Evolutionary conservation across 2,329 filamentous ascomycete species (phyloP), one percentile per base, ranked within the genome.

Genomic region (Ophiocordyceps robertsii): DNA sequence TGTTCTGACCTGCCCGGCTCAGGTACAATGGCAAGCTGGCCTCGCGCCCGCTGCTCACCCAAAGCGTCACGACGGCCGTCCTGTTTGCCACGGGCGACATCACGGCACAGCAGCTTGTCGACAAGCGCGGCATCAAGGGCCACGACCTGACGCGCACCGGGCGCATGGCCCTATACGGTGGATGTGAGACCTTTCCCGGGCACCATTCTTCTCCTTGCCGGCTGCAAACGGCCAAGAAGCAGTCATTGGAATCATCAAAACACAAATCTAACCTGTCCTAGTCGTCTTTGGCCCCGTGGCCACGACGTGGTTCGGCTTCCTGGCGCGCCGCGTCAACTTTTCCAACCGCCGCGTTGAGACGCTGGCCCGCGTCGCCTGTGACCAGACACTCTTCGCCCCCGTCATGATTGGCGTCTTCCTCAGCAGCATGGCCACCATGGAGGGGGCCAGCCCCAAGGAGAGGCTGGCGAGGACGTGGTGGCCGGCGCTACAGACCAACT

Each of bases 11-110:
- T 27, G 24, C 24, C 9, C 24, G 24, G 9, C 24, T 33, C 53
- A 85, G 89, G 88, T 96, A 96, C 69, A 87, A 93, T 66, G 72
- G 77, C 57, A 84, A 78, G 63, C 72, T 95, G 59, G 81, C 83
- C 53, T 75, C 79, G 55, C 77, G 84, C 57, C 90, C 90, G 46
- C 70, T 96, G 53, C 77, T 95, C 56, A 96, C 90, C 11, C 87
- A 95, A 70, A 85, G 82, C 59, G 68, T 95, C 54, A 94, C 88
- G 44, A 95, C 90, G 33, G 84, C 86, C 39, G 75, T 96, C 46
- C 80, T 98, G 49, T 98, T 96, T 61, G 89, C 84, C 45, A 85
- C 88, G 13, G 92, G 92, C 55, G 92, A 98, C 66, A 72, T 83
- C 46, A 80, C 93, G 51, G 87, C 92, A 32, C 92, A 98, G 65